phyloP scores from a whole-genome alignment of 345 rosid species.

The Rhodamnia argentea region DNA sequence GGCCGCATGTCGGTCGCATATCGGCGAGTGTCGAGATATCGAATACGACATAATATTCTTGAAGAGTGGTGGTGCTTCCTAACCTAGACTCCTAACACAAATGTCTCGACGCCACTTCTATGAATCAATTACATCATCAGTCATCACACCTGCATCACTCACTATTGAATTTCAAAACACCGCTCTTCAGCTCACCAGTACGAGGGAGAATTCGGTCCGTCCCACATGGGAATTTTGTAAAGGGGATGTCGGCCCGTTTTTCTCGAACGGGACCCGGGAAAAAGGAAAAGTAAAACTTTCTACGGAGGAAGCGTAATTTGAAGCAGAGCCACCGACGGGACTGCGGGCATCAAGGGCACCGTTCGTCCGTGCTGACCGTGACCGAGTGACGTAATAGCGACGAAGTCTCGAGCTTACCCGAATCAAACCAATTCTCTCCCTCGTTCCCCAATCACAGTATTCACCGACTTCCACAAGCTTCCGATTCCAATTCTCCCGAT shows the following conservation, averaged over 20 bases:
- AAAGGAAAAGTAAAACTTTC: not conserved
- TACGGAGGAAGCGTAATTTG: not conserved
- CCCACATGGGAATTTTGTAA: not conserved
- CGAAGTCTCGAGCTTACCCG: not conserved
- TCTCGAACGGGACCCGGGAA: not conserved
- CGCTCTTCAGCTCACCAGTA: too few species aligned
- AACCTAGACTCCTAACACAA: too few species aligned
- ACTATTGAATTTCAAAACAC: too few species aligned
- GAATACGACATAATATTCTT: accelerated
- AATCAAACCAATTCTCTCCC: not conserved
- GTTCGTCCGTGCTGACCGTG: not conserved
- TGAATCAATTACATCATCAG: too few species aligned
- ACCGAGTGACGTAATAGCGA: not conserved
- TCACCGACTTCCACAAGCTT: not conserved
- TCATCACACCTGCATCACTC: too few species aligned
- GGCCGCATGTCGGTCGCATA: too few species aligned
- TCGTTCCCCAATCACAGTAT: not conserved
- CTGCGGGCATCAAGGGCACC: not conserved
- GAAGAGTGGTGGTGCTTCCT: too few species aligned
- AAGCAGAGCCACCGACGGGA: not conserved
- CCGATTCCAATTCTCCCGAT: not conserved
- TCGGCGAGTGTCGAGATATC: too few species aligned
- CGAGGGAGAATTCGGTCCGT: too few species aligned
- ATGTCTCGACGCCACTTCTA: too few species aligned
- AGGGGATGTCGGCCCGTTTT: not conserved